Conservation (phyloP, 2,329 filamentous ascomycete genomes). For the Phyllosticta citrichinensis region DNA sequence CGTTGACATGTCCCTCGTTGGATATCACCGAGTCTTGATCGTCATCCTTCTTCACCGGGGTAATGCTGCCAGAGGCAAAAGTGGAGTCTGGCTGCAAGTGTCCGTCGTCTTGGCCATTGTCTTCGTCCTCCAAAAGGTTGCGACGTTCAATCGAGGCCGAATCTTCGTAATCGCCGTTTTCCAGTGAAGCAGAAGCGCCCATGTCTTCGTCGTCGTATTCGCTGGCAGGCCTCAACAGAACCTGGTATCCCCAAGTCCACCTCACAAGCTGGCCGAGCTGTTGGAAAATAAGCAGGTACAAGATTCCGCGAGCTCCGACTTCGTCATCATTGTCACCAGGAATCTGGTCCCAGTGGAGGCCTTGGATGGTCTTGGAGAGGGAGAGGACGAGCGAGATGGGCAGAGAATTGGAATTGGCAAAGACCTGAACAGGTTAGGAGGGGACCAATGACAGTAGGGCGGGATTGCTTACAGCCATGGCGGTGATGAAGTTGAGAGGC, state of each 20-base stretch:
- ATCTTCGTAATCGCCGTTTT: constrained; percentile 45
- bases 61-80: constrained; percentile 37
- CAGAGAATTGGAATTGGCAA: constrained; percentile 96
- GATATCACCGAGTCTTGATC: not conserved
- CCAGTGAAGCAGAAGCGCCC: constrained; percentile 29
- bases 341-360: constrained; percentile 86
- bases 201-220: constrained; percentile 55
- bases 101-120: constrained; percentile 13
- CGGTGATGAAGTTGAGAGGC: constrained; percentile 86
- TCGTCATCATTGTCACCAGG: constrained; percentile 91
- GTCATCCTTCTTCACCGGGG: constrained; percentile 31
- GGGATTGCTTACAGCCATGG: constrained; percentile 62
- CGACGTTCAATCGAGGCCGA: constrained; percentile 31
- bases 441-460: not conserved
- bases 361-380: constrained; percentile 80
- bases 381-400: constrained; percentile 94
- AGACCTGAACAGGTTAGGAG: constrained; percentile 47
- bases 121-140: constrained; percentile 32
- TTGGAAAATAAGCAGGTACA: constrained; percentile 95
- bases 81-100: constrained; percentile 27
- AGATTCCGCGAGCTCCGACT: constrained; percentile 83
- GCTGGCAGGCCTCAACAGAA: constrained; percentile 78
- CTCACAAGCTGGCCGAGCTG: constrained; percentile 89
- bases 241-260: constrained; percentile 97
- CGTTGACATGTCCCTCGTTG: constrained; percentile 13